phyloP scores from a whole-genome alignment of 257 asterid genomes.

The Ehretia macrophylla region DNA sequence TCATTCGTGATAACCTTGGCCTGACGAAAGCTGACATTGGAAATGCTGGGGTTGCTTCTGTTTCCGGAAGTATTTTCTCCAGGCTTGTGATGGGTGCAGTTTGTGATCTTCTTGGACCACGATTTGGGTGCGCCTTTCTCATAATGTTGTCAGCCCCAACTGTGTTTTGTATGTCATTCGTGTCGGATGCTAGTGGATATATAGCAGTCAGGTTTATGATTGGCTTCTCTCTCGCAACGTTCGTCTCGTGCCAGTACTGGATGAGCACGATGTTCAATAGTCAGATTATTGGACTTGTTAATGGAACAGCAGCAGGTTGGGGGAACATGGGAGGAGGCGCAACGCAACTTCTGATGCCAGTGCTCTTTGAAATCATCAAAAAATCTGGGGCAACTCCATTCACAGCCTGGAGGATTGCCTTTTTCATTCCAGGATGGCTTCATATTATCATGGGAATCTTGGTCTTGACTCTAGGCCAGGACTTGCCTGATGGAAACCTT shows the following conservation, averaged over 20 bases:
- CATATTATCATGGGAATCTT: conserved; percentile 55
- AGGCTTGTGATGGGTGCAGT: conserved; percentile 63
- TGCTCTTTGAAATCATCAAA: conserved; percentile 39
- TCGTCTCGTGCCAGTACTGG: conserved; percentile 70
- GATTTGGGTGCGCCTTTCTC: conserved; percentile 58
- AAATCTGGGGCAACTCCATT: conserved; percentile 39
- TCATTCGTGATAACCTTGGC: conserved; percentile 51
- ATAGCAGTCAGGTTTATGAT: conserved; percentile 59
- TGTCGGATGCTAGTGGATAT: conserved; percentile 37
- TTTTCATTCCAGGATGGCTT: conserved; percentile 60
- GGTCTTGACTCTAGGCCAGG: conserved; percentile 61
- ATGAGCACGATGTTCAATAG: conserved; percentile 59
- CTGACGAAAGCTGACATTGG: conserved; percentile 46
- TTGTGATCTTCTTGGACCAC: conserved; percentile 50
- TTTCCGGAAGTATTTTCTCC: conserved; percentile 59
- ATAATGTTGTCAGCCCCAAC: conserved; percentile 55
- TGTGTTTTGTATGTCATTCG: conserved; percentile 52
- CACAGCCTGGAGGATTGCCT: conserved; percentile 66
- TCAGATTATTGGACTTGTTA: conserved; percentile 47
- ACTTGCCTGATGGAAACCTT: conserved; percentile 65
- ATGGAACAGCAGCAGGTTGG: conserved; percentile 71
- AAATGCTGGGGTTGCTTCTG: conserved; percentile 62
- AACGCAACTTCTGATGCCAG: conserved; percentile 61
- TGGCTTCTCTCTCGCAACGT: conserved; percentile 57
- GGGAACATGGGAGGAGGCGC: conserved; percentile 80